Evolutionary conservation across 2,329 filamentous ascomycete genomes (phyloP), one percentile per base, ranked within the genome.

Genomic region (Pyricularia sp.): DNA sequence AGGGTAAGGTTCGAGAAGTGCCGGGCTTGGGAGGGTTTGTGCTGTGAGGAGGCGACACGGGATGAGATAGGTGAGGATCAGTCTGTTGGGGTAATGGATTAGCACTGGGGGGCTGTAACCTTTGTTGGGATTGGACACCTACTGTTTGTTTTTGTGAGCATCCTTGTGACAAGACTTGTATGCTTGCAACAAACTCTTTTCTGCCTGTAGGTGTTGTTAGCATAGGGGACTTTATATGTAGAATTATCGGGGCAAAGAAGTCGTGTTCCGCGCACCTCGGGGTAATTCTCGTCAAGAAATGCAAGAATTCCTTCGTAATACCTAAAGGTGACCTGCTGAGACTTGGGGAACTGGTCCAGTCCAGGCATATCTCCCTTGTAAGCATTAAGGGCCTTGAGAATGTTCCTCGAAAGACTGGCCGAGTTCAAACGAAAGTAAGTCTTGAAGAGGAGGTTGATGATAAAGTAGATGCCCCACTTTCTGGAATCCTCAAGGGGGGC

Each of bases 401-500:
- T 88, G 69, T 94, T 97, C 73, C 94, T 92, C 22, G 88, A 96
- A 24, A 97, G 80, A n/a, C 86, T 87, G 65, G 96, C 88, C 40
- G 89, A 90, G 77, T 96, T 96, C 68, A 97, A 81, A 79, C 91
- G 96, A 80, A 99, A 99, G 75, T 97, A 97, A 1, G 93, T 97
- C 77, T 97, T 97, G 84, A 99, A 99, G 16, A 97, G 81, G 8
- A 99, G 83, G 73, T 96, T 97, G 72, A 93, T 91, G 69, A 93
- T 88, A 75, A 92, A 93, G 78, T 99, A 99, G 62, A 96, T 90
- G 7, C 91, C 96, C 94, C 94, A 99, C 84, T 97, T 99, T 65
- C 94, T 87, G 9, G 93, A 97, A 71, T 96, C 89, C 72, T 92
- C 87, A 10, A 64, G 16, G n/a, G 63, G 60, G 97, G 79, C 16